These are phyloP conservation scores for Venturiaceae sp. DNA, from an alignment of 2,329 filamentous ascomycete species.

Conservation along the genomic window DNA sequence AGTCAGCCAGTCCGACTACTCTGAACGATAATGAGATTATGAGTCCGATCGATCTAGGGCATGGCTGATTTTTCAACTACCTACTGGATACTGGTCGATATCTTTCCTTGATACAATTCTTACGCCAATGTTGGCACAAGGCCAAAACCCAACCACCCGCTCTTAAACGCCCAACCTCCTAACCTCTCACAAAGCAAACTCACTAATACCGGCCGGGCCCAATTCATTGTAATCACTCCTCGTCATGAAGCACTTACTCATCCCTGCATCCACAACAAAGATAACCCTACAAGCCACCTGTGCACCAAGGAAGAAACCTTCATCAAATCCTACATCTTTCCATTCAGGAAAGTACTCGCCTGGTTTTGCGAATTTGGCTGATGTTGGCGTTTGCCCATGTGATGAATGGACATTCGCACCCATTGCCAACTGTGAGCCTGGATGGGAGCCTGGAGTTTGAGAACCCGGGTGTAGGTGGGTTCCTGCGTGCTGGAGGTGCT, in stretches of 20 bases:
- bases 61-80: too few species aligned
- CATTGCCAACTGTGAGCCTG: constrained; percentile 17
- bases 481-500: constrained; percentile 38
- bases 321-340: constrained; percentile 68
- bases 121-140: too few species aligned
- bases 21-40: too few species aligned
- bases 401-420: constrained; percentile 47
- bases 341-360: constrained; percentile 87
- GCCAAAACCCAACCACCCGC: too few species aligned
- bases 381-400: constrained; percentile 69
- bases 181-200: constrained; percentile 22
- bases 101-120: too few species aligned
- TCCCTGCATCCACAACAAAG: constrained; percentile 58
- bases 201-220: constrained; percentile 55
- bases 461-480: background rate
- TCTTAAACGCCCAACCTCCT: too few species aligned
- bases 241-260: constrained; percentile 59
- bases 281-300: constrained; percentile 74
- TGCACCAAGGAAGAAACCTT: constrained; percentile 76
- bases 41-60: too few species aligned
- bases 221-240: constrained; percentile 59
- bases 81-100: too few species aligned
- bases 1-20: too few species aligned
- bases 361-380: constrained; percentile 66
- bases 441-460: background rate